Evolutionary conservation across 2,329 filamentous ascomycete genomes (phyloP).

Genomic region (Hymenoscyphus occultus): DNA sequence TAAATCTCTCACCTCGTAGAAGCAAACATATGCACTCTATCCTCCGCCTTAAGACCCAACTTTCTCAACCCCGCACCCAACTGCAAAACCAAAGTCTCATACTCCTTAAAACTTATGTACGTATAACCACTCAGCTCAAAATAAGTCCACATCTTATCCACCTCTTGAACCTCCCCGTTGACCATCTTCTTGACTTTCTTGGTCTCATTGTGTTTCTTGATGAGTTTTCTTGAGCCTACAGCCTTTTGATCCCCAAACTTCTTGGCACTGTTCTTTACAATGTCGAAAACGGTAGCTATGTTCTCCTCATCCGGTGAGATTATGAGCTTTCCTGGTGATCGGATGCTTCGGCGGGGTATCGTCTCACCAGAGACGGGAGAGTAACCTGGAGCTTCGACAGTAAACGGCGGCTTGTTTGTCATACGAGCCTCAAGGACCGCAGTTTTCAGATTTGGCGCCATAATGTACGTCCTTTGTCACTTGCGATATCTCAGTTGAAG

Average conservation of each 20-base stretch:
- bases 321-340: conserved; percentile 51
- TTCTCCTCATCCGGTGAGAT: conserved; percentile 44
- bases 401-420: conserved; percentile 51
- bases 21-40: conserved; percentile 74
- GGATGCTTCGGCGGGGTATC: conserved; percentile 58
- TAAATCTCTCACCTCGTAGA: conserved; percentile 51
- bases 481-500: background rate
- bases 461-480: conserved; percentile 13
- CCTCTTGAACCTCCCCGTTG: conserved; percentile 71
- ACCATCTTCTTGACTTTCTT: conserved; percentile 86
- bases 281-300: conserved; percentile 58
- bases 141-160: conserved; percentile 83
- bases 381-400: conserved; percentile 56
- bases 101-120: conserved; percentile 73
- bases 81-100: conserved; percentile 64
- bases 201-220: conserved; percentile 73
- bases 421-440: conserved; percentile 22
- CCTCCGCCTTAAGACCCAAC: conserved; percentile 62
- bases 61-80: conserved; percentile 67
- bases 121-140: conserved; percentile 77
- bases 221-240: conserved; percentile 65
- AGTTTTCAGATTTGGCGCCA: conserved; percentile 17
- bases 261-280: conserved; percentile 62
- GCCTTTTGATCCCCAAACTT: conserved; percentile 60
- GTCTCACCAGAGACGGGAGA: conserved; percentile 61